A percentile compares a stretch with the other conserved stretches of the same genome.
Evolutionary conservation across 78 protist genomes (phyloP).

Genomic region (Cavenderia fasciculata): DNA sequence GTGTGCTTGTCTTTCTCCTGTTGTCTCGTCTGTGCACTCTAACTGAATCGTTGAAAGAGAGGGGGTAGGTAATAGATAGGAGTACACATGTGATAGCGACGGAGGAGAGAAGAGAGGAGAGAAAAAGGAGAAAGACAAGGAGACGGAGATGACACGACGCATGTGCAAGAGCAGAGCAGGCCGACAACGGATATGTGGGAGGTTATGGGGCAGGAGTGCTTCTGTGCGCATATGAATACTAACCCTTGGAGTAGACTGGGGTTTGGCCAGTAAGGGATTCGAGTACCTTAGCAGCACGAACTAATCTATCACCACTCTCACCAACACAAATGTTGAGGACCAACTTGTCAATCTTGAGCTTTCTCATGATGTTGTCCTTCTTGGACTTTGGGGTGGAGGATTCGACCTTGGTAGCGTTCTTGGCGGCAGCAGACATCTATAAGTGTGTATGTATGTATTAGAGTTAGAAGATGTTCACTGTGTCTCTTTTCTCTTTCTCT

Average conservation of each 20-base stretch:
- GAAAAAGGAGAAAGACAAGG: not conserved
- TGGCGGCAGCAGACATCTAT: constrained; percentile 41
- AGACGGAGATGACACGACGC: not conserved
- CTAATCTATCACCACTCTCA: constrained; percentile 98
- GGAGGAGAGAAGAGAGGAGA: no score
- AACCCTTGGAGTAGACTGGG: constrained; percentile 96
- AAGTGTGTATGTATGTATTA: not conserved
- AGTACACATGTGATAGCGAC: no score
- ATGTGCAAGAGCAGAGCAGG: not conserved
- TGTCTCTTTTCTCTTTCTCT: not conserved
- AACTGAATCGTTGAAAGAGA: no score
- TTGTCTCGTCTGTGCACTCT: no score
- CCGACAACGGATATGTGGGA: not conserved
- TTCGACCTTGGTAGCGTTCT: constrained; percentile 64
- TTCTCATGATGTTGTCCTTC: constrained; percentile 90
- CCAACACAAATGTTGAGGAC: constrained; percentile 99
- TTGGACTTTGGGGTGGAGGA: constrained; percentile 8
- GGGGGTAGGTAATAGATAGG: no score
- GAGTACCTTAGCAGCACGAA: constrained; percentile 99
- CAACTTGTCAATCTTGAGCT: constrained; percentile 96
- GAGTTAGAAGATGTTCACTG: no score
- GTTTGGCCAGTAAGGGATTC: constrained; percentile 97
- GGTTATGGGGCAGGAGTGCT: not conserved
- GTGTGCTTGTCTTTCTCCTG: no score
- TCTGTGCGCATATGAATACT: not conserved